phyloP scores from a whole-genome alignment of 768 basidiomycete genomes.

The Kondoa malvinella region DNA sequence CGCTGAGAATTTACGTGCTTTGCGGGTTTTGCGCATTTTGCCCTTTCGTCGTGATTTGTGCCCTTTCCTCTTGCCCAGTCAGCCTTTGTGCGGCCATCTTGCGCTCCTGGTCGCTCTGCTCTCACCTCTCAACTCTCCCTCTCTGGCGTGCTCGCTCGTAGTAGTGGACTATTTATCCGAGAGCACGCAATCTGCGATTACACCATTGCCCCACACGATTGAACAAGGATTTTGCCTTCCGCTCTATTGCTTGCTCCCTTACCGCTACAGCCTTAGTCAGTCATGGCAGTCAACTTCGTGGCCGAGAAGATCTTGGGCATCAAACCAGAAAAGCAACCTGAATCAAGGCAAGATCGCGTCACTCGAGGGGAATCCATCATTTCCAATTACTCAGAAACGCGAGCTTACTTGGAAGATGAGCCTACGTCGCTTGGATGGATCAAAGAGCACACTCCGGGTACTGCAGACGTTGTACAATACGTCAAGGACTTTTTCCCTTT shows the following conservation, averaged over 20 bases:
- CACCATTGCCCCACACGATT: neutral
- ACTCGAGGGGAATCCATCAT: conserved; percentile 11
- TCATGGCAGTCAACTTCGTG: neutral
- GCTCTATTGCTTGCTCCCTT: neutral
- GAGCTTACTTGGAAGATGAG: conserved; percentile 17
- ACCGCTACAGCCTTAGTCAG: neutral
- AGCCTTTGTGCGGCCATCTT: no score
- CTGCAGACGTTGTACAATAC: neutral
- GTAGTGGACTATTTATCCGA: no score
- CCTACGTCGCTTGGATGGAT: conserved; percentile 17
- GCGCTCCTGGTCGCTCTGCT: no score
- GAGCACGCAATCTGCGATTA: no score
- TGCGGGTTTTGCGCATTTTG: no score
- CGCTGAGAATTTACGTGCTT: no score
- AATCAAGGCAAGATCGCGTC: neutral
- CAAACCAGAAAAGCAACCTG: neutral
- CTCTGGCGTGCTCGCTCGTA: no score
- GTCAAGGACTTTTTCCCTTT: conserved; percentile 13
- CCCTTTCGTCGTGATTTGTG: no score
- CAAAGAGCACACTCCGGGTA: conserved; percentile 8
- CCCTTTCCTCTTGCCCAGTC: no score
- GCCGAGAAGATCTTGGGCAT: neutral
- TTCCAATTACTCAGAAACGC: conserved; percentile 13
- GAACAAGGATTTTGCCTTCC: neutral
- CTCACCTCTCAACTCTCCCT: no score